These are phyloP conservation scores for Hyphopichia khmerensis DNA, from an alignment of 1,139 yeast species.

Conservation along the genomic window DNA sequence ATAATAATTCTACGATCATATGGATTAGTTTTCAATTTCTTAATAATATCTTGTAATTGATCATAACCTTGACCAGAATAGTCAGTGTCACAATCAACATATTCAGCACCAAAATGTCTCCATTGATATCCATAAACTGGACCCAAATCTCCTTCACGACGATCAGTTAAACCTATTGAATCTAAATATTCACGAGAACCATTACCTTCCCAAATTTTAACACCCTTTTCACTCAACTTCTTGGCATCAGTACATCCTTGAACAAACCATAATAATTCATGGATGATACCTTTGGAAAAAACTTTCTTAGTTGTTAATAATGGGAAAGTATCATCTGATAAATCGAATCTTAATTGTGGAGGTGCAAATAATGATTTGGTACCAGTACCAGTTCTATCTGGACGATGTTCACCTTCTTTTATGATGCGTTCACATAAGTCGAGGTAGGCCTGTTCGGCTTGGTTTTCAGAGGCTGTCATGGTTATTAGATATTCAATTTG, in stretches of 20 bases:
- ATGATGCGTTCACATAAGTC: slow-evolving; percentile 79
- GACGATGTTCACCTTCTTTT: slow-evolving; percentile 81
- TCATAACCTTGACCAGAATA: slow-evolving; percentile 88
- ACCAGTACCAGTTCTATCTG: slow-evolving; percentile 98
- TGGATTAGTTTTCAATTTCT: slow-evolving; percentile 81
- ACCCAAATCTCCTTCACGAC: slow-evolving; percentile 93
- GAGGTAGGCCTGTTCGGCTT: slow-evolving; percentile 81
- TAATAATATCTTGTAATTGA: slow-evolving; percentile 78
- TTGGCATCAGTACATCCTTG: slow-evolving; percentile 89
- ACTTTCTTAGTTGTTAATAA: slow-evolving; percentile 90
- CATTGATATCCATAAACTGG: slow-evolving; percentile 99
- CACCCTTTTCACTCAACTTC: slow-evolving; percentile 74
- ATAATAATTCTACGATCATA: slow-evolving; percentile 90
- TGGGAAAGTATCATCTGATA: slow-evolving; percentile 75
- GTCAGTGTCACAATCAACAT: slow-evolving; percentile 80
- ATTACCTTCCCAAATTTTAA: slow-evolving; percentile 97
- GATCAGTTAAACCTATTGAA: slow-evolving; percentile 70
- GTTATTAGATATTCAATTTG: no score
- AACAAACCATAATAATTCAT: slow-evolving; percentile 91
- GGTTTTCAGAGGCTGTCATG: slow-evolving; percentile 29
- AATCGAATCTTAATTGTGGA: slow-evolving; percentile 84
- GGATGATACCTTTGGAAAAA: slow-evolving; percentile 82
- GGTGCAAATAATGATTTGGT: slow-evolving; percentile 91
- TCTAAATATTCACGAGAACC: slow-evolving; percentile 94
- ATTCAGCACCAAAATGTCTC: slow-evolving; percentile 98